A percentile compares a stretch with the other conserved stretches of the same genome.
Evolutionary conservation across 2,329 filamentous ascomycete genomes (phyloP).

Genomic region (Venturia effusa): DNA sequence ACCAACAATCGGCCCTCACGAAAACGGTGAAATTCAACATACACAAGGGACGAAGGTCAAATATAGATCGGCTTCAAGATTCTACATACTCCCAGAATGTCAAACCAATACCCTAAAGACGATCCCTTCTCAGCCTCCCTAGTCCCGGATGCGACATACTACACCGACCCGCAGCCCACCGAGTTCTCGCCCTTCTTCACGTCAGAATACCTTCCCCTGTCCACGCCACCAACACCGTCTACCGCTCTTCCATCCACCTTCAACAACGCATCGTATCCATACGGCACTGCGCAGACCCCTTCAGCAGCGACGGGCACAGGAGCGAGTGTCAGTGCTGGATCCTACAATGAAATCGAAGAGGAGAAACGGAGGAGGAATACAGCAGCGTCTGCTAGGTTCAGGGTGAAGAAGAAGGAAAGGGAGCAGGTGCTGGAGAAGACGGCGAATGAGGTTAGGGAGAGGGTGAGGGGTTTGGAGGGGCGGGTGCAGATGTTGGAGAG

Average conservation of each 20-base stretch:
- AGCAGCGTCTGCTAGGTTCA: conserved; percentile 40
- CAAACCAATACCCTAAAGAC: background rate
- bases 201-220: background rate
- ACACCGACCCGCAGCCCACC: background rate
- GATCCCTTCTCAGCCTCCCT: background rate
- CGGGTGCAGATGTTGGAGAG: conserved; percentile 39
- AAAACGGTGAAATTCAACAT: too few species aligned
- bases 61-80: too few species aligned
- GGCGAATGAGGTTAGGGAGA: conserved; percentile 39
- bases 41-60: too few species aligned
- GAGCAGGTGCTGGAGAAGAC: conserved; percentile 41
- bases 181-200: conserved; percentile 1
- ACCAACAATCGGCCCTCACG: too few species aligned
- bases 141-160: background rate
- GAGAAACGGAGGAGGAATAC: conserved; percentile 44
- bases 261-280: background rate
- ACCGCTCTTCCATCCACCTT: background rate
- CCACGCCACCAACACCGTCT: background rate
- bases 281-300: background rate
- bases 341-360: conserved; percentile 30
- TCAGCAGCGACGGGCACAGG: background rate
- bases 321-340: conserved; percentile 28
- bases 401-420: conserved; percentile 45
- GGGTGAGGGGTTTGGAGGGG: conserved; percentile 32
- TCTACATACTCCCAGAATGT: background rate